phyloP scores from a whole-genome alignment of 2,329 filamentous ascomycete genomes.

The Fonsecaea multimorphosa region DNA sequence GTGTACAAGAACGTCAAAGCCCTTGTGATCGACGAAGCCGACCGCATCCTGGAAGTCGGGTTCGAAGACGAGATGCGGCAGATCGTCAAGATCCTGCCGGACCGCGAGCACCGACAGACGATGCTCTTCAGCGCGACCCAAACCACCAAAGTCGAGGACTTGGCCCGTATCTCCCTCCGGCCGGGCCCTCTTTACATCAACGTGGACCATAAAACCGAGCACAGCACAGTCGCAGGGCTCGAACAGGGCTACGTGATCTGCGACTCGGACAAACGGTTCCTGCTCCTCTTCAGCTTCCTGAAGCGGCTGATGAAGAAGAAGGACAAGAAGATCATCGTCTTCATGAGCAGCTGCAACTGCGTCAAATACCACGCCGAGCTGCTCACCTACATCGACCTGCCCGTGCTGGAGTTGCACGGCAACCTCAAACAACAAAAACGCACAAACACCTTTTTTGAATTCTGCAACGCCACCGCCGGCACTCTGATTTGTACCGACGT shows the following conservation, averaged over 20 bases:
- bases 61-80: conserved; percentile 99
- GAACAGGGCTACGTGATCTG: conserved; percentile 97
- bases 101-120: conserved; percentile 81
- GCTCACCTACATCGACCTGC: conserved; percentile 96
- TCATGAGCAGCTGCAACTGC: conserved; percentile 89
- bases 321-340: conserved; percentile 98
- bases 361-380: conserved; percentile 96
- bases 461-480: conserved; percentile 81
- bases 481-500: conserved; percentile 97
- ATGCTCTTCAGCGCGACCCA: conserved; percentile 99
- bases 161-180: conserved; percentile 89
- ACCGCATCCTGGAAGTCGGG: conserved; percentile 90
- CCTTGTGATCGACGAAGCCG: conserved; percentile 93
- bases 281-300: conserved; percentile 91
- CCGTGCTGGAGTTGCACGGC: conserved; percentile 83
- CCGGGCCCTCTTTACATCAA: conserved; percentile 96
- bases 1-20: conserved; percentile 91
- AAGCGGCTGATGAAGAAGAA: conserved; percentile 94
- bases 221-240: conserved; percentile 88
- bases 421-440: conserved; percentile 99
- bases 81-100: conserved; percentile 89
- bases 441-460: conserved; percentile 99
- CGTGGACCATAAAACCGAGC: conserved; percentile 86
- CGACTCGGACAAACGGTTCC: conserved; percentile 90
- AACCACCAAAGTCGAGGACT: conserved; percentile 97